These are phyloP conservation scores for Xylaria intraflava DNA, from an alignment of 495 filamentous ascomycete genomes.

Conservation along the genomic window DNA sequence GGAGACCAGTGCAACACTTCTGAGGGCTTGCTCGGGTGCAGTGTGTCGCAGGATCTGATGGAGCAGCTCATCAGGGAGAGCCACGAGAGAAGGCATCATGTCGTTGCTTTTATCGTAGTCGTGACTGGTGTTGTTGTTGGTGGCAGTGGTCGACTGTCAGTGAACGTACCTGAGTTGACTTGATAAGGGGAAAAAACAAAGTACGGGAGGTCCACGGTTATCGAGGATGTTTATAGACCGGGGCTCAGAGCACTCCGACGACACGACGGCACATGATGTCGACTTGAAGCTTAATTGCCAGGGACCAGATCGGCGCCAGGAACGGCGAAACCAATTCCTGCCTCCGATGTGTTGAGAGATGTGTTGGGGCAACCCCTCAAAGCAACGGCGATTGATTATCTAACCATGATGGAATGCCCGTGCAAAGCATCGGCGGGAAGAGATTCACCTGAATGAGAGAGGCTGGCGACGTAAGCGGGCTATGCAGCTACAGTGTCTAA, in stretches of 20 bases:
- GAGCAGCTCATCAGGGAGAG: conserved; percentile 68
- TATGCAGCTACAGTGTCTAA: no score
- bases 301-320: background rate
- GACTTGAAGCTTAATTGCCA: background rate
- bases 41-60: conserved; percentile 59
- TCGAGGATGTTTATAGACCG: background rate
- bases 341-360: background rate
- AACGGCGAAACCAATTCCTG: background rate
- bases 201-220: no score
- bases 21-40: conserved; percentile 46
- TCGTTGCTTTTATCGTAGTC: background rate
- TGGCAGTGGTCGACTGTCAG: no score
- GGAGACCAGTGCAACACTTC: conserved; percentile 51
- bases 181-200: no score
- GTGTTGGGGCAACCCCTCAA: background rate
- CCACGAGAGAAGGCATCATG: conserved; percentile 29
- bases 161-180: no score
- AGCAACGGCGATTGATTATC: background rate
- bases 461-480: no score
- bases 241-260: background rate
- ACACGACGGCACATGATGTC: background rate
- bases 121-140: background rate
- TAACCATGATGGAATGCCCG: no score
- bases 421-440: no score
- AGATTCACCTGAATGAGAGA: no score